phyloP scores from a whole-genome alignment of 2,329 filamentous ascomycete genomes.

The Paramyrothecium sp. region DNA sequence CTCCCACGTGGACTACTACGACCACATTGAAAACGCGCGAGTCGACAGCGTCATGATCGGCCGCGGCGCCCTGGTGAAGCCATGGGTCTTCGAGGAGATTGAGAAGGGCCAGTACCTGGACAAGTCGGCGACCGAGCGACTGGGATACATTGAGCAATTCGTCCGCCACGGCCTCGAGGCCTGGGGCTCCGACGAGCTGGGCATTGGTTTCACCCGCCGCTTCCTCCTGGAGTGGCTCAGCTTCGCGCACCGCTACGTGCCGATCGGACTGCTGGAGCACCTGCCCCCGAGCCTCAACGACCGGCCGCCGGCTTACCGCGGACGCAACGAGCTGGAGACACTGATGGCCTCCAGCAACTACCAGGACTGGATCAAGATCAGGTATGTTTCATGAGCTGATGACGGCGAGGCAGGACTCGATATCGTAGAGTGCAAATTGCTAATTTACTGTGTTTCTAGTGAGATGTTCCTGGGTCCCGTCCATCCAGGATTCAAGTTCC shows the following conservation, averaged over 20 bases:
- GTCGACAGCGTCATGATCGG: conserved; percentile 97
- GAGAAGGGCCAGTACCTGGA: conserved; percentile 89
- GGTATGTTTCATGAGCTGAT: conserved; percentile 56
- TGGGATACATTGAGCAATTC: conserved; percentile 85
- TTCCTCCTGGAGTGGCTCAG: conserved; percentile 96
- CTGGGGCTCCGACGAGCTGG: conserved; percentile 95
- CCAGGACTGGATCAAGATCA: conserved; percentile 98
- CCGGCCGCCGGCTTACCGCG: conserved; percentile 78
- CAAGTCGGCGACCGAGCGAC: conserved; percentile 85
- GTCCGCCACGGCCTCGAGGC: conserved; percentile 85
- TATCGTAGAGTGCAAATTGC: not conserved
- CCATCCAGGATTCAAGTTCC: conserved; percentile 87
- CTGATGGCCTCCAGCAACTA: conserved; percentile 87
- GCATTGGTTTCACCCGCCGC: conserved; percentile 83
- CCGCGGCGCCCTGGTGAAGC: conserved; percentile 94
- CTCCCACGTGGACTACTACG: conserved; percentile 84
- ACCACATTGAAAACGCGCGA: conserved; percentile 71
- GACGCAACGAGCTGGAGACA: conserved; percentile 91
- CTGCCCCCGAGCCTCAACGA: conserved; percentile 89
- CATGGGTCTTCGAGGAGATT: conserved; percentile 98
- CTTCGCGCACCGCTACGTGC: conserved; percentile 90
- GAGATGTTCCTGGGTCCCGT: conserved; percentile 97
- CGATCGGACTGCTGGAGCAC: conserved; percentile 82
- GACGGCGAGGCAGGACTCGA: not conserved
- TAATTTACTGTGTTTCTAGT: conserved; percentile 42